Percentiles rank a stretch among this genome's conserved stretches.
Conservation (phyloP, 805 yeast genomes). For the Starmerella apis region DNA sequence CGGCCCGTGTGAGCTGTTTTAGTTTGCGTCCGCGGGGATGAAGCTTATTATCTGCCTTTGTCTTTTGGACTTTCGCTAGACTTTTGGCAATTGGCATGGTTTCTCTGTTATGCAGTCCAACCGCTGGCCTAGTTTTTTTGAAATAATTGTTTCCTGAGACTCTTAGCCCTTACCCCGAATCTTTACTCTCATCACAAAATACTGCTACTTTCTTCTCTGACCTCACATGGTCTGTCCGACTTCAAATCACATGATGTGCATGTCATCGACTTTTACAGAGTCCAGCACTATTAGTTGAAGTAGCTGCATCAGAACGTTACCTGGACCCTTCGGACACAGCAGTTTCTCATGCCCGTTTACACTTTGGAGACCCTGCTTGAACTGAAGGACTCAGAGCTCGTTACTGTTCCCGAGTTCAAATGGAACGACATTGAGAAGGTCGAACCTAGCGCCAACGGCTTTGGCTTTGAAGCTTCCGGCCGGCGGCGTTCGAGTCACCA, state of each 20-base stretch:
- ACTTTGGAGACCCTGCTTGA: conserved; percentile 25
- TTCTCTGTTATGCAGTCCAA: not conserved
- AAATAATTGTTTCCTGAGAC: not conserved
- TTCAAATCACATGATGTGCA: not conserved
- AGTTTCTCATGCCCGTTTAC: conserved; percentile 28
- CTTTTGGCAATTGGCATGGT: conserved; percentile 61
- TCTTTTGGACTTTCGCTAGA: conserved; percentile 51
- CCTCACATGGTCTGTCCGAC: no score
- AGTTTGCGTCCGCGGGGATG: conserved; percentile 89
- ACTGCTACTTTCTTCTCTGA: no score
- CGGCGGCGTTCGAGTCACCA: conserved; percentile 22
- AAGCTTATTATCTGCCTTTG: conserved; percentile 42
- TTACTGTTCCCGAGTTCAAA: conserved; percentile 27
- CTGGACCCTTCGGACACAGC: not conserved
- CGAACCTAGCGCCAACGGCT: conserved; percentile 10
- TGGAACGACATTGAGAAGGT: conserved; percentile 25
- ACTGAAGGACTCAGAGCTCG: conserved; percentile 26
- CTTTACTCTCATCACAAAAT: no score
- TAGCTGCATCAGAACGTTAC: conserved; percentile 1
- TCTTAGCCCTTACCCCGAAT: not conserved
- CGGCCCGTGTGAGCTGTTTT: conserved; percentile 74
- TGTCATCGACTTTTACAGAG: conserved; percentile 1
- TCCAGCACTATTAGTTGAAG: not conserved
- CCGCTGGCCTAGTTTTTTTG: not conserved
- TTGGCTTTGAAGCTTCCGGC: conserved; percentile 1